phyloP scores from a whole-genome alignment of 2,329 filamentous ascomycete species.

The Penicillium hesseltinei region DNA sequence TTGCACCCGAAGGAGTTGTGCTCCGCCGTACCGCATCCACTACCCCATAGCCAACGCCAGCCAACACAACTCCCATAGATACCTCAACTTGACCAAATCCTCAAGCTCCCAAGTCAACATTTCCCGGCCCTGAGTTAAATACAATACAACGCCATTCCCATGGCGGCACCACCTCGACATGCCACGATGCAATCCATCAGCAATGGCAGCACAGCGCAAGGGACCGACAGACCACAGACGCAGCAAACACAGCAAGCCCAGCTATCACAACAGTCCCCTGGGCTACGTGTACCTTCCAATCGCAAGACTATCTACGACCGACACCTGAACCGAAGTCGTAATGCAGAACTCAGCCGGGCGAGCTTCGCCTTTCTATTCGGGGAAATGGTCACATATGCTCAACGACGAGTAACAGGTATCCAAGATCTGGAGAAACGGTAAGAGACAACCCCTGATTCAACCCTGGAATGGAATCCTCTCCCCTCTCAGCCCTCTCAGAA shows the following conservation, averaged over 20 bases:
- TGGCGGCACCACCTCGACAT: slow-evolving; percentile 34
- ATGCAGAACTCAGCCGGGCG: slow-evolving; percentile 83
- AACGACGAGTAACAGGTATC: slow-evolving; percentile 84
- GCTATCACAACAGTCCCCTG: slow-evolving; percentile 44
- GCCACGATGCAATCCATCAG: slow-evolving; percentile 34
- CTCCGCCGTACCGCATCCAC: slow-evolving; percentile 28
- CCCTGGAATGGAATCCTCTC: not conserved
- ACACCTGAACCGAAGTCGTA: slow-evolving; percentile 84
- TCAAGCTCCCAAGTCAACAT: not conserved
- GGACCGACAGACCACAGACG: slow-evolving; percentile 14
- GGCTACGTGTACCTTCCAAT: slow-evolving; percentile 83
- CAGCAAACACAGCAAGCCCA: slow-evolving; percentile 12
- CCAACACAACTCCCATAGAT: not conserved
- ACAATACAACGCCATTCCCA: slow-evolving; percentile 10
- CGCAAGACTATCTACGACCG: slow-evolving; percentile 98
- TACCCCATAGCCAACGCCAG: not conserved
- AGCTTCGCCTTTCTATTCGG: slow-evolving; percentile 95
- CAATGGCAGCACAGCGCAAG: slow-evolving; percentile 24
- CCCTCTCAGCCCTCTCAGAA: not conserved
- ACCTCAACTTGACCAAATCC: not conserved
- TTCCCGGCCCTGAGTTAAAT: not conserved
- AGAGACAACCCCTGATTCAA: slow-evolving; percentile 19
- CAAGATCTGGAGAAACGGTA: slow-evolving; percentile 90
- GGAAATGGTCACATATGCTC: slow-evolving; percentile 95
- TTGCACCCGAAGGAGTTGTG: slow-evolving; percentile 23